Base-by-base conservation (phyloP, 164 flowering plant species). In the Houttuynia cordata region DNA sequence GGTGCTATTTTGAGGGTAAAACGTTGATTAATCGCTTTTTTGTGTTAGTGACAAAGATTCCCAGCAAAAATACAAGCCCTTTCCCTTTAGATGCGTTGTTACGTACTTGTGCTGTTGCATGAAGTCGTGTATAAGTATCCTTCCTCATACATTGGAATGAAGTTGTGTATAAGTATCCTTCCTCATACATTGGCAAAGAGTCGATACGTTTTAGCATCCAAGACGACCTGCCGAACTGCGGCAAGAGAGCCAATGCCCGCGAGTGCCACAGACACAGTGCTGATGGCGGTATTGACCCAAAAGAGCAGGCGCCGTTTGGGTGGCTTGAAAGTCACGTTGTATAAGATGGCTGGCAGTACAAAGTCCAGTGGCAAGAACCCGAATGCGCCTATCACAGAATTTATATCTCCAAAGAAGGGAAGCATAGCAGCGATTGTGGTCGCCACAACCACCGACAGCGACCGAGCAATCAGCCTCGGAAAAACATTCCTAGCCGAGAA, bases 381-480 rank as follows among this genome's bases (percentile, higher is more conserved):
- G 60, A 87, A 79, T 6, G 98, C 87, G 17, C 98, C 98, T 6
- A 83, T 70, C 45, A 92, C 20, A 0, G 89, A 75, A 62, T 80
- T 89, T 24, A 92, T 78, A 67, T 88, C 98, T 40, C 95, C 96
- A 10, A 88, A 88, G 72, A 92, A 92, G 9, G 98, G 98, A 25
- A 92, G 81, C 98, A 92, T 88, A 17, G 95, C 89, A 12, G 91
- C 87, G 34, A 87, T 50, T 0, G 70, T 69, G 9, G 91, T 84
- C 3, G 89, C 81, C 5, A 67, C 24, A 15, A 73, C 55, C 9
- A 85, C 89, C 0, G 95, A 72, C 0, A 84, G 4, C 0, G 98
- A 82, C 52, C 96, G 71, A 10, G 70, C 62, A 21, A 85, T 53
- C 24, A 85, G 4, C 54, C 96, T 70, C 0, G 98, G 96, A 14